phyloP scores from a whole-genome alignment of 1,284 basidiomycete species.

The Wolfiporia cocos region DNA sequence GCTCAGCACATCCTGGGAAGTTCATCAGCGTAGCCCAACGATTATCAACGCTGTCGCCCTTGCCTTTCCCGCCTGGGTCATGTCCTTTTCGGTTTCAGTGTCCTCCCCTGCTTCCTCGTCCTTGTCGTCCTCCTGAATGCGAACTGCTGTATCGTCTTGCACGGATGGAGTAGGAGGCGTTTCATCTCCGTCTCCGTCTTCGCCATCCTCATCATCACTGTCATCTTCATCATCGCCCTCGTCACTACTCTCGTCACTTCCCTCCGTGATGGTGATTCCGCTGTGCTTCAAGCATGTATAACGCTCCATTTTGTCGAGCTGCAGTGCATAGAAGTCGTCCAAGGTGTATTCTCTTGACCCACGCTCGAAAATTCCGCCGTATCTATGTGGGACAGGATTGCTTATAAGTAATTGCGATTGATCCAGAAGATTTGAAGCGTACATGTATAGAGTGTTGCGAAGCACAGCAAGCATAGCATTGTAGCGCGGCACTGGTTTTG shows the following conservation, averaged over 20 bases:
- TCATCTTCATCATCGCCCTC: slow-evolving; percentile 44
- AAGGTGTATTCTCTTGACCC: slow-evolving; percentile 80
- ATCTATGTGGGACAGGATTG: slow-evolving; percentile 41
- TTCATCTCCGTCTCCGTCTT: slow-evolving; percentile 25
- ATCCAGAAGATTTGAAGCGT: too few species aligned
- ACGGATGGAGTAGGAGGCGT: too few species aligned
- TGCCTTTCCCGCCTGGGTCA: slow-evolving; percentile 19
- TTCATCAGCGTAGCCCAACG: background rate
- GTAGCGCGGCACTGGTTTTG: slow-evolving; percentile 76
- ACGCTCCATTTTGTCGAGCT: slow-evolving; percentile 77
- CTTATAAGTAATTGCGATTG: too few species aligned
- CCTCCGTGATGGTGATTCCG: slow-evolving; percentile 54
- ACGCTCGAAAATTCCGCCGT: slow-evolving; percentile 84
- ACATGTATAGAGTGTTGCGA: slow-evolving; percentile 85
- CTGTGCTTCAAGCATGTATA: slow-evolving; percentile 70
- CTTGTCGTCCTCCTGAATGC: slow-evolving; percentile 6
- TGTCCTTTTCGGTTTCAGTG: slow-evolving; percentile 7
- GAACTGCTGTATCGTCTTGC: too few species aligned
- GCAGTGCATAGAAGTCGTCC: slow-evolving; percentile 76
- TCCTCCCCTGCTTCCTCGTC: slow-evolving; percentile 12
- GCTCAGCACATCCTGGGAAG: slow-evolving; percentile 45
- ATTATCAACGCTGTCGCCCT: background rate
- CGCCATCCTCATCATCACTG: slow-evolving; percentile 37
- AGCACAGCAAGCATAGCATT: slow-evolving; percentile 90
- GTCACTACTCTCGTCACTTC: slow-evolving; percentile 55